Percentiles rank a stretch among this genome's conserved stretches.
Evolutionary conservation across 2,329 filamentous ascomycete genomes (phyloP).

Genomic region (Fusarium kyushuense): DNA sequence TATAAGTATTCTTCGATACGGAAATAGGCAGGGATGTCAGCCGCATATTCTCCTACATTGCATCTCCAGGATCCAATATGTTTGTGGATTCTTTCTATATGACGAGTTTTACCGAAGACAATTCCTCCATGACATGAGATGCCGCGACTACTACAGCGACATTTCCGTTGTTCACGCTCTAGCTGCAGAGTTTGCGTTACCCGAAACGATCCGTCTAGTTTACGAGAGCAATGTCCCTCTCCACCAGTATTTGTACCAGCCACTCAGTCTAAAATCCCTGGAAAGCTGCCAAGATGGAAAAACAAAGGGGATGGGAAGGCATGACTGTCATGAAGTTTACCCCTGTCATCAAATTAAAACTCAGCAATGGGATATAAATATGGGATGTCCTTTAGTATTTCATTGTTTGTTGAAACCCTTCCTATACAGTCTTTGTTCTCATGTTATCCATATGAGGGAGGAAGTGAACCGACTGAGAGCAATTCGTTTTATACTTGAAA

Average conservation of each 20-base stretch:
- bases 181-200: neutral
- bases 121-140: neutral
- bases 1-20: no score
- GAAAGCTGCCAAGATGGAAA: neutral
- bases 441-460: no score
- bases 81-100: neutral
- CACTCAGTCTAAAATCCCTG: neutral
- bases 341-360: neutral
- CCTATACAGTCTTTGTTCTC: no score
- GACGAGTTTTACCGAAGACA: no score
- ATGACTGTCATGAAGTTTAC: fast-evolving
- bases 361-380: no score
- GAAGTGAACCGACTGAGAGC: no score
- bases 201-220: neutral
- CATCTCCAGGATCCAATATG: neutral
- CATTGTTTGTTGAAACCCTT: no score
- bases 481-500: no score
- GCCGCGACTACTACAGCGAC: neutral
- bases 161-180: neutral
- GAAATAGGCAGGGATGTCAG: neutral
- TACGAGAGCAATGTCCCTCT: neutral
- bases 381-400: no score
- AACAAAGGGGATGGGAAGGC: neutral
- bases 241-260: neutral
- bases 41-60: neutral